Evolutionary conservation across 129 eudicot genomes (phyloP).

Genomic region (Tanacetum coccineum): DNA sequence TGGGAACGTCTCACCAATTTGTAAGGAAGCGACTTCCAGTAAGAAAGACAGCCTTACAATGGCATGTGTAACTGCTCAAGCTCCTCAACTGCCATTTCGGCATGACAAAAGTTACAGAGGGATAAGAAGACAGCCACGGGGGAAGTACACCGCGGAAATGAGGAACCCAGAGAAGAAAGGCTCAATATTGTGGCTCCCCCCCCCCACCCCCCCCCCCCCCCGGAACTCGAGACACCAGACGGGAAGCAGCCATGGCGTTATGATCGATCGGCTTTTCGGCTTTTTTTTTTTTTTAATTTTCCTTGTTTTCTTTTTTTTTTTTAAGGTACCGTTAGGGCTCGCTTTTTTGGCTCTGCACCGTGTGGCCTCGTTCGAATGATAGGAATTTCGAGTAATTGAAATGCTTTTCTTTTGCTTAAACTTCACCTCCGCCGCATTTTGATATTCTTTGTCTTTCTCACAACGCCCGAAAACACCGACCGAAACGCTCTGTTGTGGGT

Average conservation of each 20-base stretch:
- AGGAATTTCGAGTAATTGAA: too few relatives aligned
- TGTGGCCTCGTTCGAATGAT: too few relatives aligned
- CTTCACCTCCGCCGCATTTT: too few relatives aligned
- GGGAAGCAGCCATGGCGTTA: slow-evolving; percentile 19
- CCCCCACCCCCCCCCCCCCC: too few relatives aligned
- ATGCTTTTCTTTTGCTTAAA: too few relatives aligned
- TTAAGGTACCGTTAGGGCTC: too few relatives aligned
- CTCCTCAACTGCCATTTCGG: neutral
- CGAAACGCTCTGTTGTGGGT: too few relatives aligned
- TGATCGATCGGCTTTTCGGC: slow-evolving; percentile 10
- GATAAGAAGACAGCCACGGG: slow-evolving; percentile 11
- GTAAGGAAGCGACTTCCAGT: neutral
- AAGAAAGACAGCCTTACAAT: neutral
- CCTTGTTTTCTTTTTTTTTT: too few relatives aligned
- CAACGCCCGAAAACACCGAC: too few relatives aligned
- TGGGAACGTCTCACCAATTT: neutral
- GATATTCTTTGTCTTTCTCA: too few relatives aligned
- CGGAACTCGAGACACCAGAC: slow-evolving; percentile 15
- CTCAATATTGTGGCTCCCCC: slow-evolving; percentile 18
- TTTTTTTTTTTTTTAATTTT: too few relatives aligned
- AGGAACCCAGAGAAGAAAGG: slow-evolving; percentile 15
- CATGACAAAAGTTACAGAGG: slow-evolving; percentile 2
- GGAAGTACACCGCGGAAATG: slow-evolving; percentile 13
- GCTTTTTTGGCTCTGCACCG: slow-evolving; percentile 8
- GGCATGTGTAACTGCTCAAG: neutral